Percentiles rank a stretch among this genome's conserved stretches.
Conservation (phyloP, 1,139 yeast genomes). For the Geotrichum klebahnii region DNA sequence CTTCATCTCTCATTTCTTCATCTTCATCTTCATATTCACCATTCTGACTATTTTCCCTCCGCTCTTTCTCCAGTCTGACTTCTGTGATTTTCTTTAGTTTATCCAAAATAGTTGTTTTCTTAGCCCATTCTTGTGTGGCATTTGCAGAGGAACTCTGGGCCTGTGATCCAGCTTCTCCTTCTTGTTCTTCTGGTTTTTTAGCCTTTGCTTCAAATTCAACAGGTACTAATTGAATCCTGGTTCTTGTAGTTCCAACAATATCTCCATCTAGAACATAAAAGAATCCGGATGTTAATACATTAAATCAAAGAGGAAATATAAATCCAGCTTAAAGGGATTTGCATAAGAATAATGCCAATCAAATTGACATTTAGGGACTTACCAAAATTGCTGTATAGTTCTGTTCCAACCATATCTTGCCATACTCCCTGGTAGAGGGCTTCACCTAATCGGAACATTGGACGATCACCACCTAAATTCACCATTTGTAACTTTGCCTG, state of each 20-base stretch:
- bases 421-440: slow-evolving; percentile 69
- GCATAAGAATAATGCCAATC: background rate
- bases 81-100: background rate
- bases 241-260: slow-evolving; percentile 30
- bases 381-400: slow-evolving; percentile 44
- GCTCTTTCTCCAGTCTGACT: background rate
- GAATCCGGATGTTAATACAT: background rate
- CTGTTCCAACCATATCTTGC: slow-evolving; percentile 79
- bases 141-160: background rate
- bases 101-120: background rate
- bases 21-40: slow-evolving; percentile 9
- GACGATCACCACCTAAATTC: slow-evolving; percentile 50
- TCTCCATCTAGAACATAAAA: slow-evolving; percentile 26
- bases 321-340: slow-evolving; percentile 9
- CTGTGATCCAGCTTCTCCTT: slow-evolving; percentile 6
- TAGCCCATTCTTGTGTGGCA: background rate
- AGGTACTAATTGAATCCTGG: slow-evolving; percentile 28
- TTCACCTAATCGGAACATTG: slow-evolving; percentile 53
- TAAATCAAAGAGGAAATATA: background rate
- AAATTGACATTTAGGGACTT: slow-evolving; percentile 10
- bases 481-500: slow-evolving; percentile 45
- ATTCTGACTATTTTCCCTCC: slow-evolving; percentile 14
- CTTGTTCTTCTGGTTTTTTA: slow-evolving; percentile 18
- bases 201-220: slow-evolving; percentile 25
- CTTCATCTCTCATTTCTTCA: slow-evolving; percentile 2